Percentiles rank a stretch among this genome's conserved stretches.
Conservation (phyloP, 805 yeast species). For the Wickerhamiella azymoides region DNA sequence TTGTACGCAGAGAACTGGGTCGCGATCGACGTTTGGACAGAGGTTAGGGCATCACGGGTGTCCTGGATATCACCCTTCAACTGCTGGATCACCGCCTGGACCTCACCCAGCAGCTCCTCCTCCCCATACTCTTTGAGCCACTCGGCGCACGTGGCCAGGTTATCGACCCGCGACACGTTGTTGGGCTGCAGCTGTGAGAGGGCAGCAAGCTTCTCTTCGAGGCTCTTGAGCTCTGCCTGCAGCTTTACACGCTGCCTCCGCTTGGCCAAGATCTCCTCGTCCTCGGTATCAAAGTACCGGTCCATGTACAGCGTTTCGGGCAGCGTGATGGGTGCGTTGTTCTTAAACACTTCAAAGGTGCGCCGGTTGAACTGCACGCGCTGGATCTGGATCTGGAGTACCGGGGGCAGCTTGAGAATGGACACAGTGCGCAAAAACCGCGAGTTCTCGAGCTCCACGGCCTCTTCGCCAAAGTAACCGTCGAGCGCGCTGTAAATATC, state of each 20-base stretch:
- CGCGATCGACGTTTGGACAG: conserved; percentile 37
- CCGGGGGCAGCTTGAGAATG: conserved; percentile 57
- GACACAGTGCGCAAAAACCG: conserved; percentile 61
- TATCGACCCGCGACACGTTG: conserved; percentile 37
- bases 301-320: conserved; percentile 71
- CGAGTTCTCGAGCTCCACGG: conserved; percentile 52
- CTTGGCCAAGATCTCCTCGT: conserved; percentile 34
- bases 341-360: conserved; percentile 61
- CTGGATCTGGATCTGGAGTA: conserved; percentile 85
- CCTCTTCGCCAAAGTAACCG: conserved; percentile 60
- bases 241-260: conserved; percentile 45
- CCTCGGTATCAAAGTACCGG: conserved; percentile 60
- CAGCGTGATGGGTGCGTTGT: conserved; percentile 69
- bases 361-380: conserved; percentile 81
- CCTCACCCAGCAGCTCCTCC: conserved; percentile 17
- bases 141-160: conserved; percentile 30
- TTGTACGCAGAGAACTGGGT: conserved; percentile 49
- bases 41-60: conserved; percentile 31
- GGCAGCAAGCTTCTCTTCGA: conserved; percentile 14
- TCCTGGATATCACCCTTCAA: conserved; percentile 33
- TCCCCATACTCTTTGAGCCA: conserved; percentile 4
- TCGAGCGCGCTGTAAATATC: conserved; percentile 86
- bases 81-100: conserved; percentile 31
- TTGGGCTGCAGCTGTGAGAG: conserved; percentile 13
- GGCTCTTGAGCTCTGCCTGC: conserved; percentile 29